A percentile compares a stretch with the other conserved stretches of the same genome.
Evolutionary conservation across 140 eudicot species (phyloP).

Genomic region (Erigeron philadelphicus): DNA sequence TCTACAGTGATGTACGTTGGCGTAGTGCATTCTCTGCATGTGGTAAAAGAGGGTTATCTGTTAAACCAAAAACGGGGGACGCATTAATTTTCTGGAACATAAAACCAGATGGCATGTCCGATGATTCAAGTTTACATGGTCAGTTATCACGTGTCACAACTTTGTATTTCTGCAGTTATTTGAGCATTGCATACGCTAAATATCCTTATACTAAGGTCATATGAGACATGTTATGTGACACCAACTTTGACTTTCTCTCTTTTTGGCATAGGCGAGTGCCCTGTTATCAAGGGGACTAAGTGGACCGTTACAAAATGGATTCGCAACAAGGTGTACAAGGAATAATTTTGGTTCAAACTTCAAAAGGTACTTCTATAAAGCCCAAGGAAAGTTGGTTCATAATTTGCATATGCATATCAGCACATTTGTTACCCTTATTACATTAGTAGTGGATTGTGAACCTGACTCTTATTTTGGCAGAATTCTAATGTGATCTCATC

Average conservation of each 20-base stretch:
- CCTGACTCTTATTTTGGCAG: not conserved
- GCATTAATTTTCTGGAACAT: constrained; percentile 87
- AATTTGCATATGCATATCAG: not conserved
- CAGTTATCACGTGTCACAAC: not conserved
- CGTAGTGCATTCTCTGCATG: constrained; percentile 60
- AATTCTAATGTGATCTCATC: not conserved
- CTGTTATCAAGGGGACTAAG: constrained; percentile 77
- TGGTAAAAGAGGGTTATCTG: constrained; percentile 69
- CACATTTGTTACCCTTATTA: not conserved
- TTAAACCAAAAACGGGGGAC: constrained; percentile 89
- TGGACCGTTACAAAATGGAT: constrained; percentile 88
- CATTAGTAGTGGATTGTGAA: not conserved
- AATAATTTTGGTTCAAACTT: constrained; percentile 23
- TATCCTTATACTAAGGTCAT: constrained; percentile 15
- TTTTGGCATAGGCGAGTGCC: constrained; percentile 57
- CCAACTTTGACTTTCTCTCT: constrained; percentile 6
- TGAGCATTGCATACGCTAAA: not conserved
- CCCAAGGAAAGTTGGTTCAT: not conserved
- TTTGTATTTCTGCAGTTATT: not conserved
- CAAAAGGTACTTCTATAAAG: constrained; percentile 28
- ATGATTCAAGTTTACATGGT: constrained; percentile 73
- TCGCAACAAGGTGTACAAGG: constrained; percentile 42
- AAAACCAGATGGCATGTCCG: constrained; percentile 66
- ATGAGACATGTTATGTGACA: constrained; percentile 1
- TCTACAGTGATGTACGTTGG: constrained; percentile 54